phyloP scores from a whole-genome alignment of 2,329 filamentous ascomycete genomes.

The Calycina marina region DNA sequence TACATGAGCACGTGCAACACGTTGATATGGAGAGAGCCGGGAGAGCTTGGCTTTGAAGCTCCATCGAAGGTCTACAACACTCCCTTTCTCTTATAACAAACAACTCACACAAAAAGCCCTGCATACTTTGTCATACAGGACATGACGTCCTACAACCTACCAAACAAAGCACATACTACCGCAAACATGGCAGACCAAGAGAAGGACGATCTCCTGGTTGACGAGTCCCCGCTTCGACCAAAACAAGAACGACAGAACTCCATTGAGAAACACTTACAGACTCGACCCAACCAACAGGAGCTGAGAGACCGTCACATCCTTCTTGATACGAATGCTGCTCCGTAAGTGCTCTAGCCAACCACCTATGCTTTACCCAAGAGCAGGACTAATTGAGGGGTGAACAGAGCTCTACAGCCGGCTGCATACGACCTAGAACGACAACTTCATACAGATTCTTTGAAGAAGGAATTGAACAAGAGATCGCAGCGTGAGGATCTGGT shows the following conservation, averaged over 20 bases:
- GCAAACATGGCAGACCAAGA: conserved; percentile 12
- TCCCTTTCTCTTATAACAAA: too few relatives aligned
- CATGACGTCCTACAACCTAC: too few relatives aligned
- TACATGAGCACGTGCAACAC: too few relatives aligned
- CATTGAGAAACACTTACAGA: conserved; percentile 56
- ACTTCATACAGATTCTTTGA: conserved; percentile 44
- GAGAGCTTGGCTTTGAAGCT: too few relatives aligned
- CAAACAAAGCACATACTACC: background rate
- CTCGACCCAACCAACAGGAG: conserved; percentile 51
- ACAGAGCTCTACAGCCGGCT: conserved; percentile 44
- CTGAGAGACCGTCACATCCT: conserved; percentile 56
- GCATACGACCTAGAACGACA: conserved; percentile 51
- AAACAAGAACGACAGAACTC: conserved; percentile 45
- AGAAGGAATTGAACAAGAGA: conserved; percentile 47
- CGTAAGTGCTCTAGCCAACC: conserved; percentile 30
- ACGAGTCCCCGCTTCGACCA: conserved; percentile 34
- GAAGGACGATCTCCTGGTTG: conserved; percentile 10
- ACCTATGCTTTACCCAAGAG: background rate
- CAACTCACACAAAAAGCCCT: too few relatives aligned
- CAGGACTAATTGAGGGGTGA: conserved; percentile 16
- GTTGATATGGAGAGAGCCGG: too few relatives aligned
- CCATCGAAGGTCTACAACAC: too few relatives aligned
- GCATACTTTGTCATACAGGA: too few relatives aligned
- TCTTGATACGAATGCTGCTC: conserved; percentile 50
- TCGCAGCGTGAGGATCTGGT: conserved; percentile 62